These are phyloP conservation scores for Wickerhamiella occidentalis DNA, from an alignment of 805 yeast species.

Conservation along the genomic window DNA sequence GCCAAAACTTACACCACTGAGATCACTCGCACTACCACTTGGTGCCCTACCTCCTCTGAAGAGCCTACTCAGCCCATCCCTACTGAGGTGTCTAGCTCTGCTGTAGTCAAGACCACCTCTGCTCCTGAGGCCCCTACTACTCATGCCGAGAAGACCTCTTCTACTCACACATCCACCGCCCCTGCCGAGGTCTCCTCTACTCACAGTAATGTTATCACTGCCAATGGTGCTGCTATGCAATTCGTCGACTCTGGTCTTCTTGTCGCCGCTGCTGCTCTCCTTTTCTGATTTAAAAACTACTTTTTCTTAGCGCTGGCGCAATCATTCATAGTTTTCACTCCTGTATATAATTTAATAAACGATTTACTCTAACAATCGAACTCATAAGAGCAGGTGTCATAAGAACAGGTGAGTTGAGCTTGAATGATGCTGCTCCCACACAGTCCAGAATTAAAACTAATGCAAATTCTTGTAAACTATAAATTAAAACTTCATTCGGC, in stretches of 20 bases:
- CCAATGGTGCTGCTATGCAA: constrained; percentile 8
- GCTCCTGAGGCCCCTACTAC: constrained; percentile 1
- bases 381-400: too few relatives aligned
- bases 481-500: background rate
- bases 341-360: background rate
- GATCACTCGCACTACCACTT: constrained; percentile 1
- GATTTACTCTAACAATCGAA: too few relatives aligned
- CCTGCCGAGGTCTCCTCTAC: background rate
- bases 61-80: constrained; percentile 2
- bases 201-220: background rate
- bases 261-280: background rate
- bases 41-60: background rate
- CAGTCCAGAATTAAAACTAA: too few relatives aligned
- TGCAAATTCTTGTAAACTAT: background rate
- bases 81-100: background rate
- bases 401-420: too few relatives aligned
- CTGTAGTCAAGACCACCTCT: background rate
- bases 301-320: background rate
- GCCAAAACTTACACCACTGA: background rate
- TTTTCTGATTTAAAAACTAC: background rate
- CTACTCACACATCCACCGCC: background rate
- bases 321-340: background rate
- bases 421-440: too few relatives aligned
- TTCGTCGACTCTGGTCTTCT: background rate
- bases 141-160: constrained; percentile 22